Evolutionary conservation across 306 rosid genomes (phyloP), one percentile per base, ranked within the genome.

Genomic region (Astragalus membranaceus): DNA sequence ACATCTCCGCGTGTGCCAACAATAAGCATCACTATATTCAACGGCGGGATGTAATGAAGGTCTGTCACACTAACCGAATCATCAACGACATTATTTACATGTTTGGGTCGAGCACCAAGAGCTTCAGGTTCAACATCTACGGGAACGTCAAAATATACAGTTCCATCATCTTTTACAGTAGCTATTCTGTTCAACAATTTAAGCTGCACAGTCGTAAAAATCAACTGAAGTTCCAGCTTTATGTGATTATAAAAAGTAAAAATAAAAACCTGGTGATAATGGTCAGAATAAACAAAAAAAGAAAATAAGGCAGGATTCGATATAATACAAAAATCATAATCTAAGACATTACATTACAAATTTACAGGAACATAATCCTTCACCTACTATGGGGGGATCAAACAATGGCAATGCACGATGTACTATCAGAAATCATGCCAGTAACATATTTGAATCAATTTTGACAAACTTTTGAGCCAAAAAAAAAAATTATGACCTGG

Each of bases 1-100:
- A 95, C 99, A 77, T 95, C 99, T 73, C 99, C 99, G 3, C 97
- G 95, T 43, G 99, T 95, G 30, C 99, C 99, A 75, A 95, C 99
- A 79, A 95, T 95, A 80, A 87, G 92, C 83, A 89, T 82, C 61
- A 87, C 97, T 73, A 95, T 83, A 75, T 91, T 90, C 78, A 91
- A 36, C 50, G 99, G 99, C 0, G 87, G 96, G 61, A 89, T 86
- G 84, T 78, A 69, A 48, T 85, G 82, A 67, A 71, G 86, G 75
- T 89, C 95, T 8, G 88, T 37, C 48, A 83, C 76, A 80, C 88
- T 90, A 61, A 71, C 77, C 74, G 86, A 73, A 41, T 91, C 88
- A 53, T 79, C 88, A 82, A 87, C 81, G 32, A 50, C 78, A 66
- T 72, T 77, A 52, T 80, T 56, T 64, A 65, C 72, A 59, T 83